Percentiles rank a stretch among this genome's conserved stretches.
These are phyloP conservation scores for Elsinoe perseae DNA, from an alignment of 2,329 filamentous ascomycete genomes.

Conservation along the genomic window DNA sequence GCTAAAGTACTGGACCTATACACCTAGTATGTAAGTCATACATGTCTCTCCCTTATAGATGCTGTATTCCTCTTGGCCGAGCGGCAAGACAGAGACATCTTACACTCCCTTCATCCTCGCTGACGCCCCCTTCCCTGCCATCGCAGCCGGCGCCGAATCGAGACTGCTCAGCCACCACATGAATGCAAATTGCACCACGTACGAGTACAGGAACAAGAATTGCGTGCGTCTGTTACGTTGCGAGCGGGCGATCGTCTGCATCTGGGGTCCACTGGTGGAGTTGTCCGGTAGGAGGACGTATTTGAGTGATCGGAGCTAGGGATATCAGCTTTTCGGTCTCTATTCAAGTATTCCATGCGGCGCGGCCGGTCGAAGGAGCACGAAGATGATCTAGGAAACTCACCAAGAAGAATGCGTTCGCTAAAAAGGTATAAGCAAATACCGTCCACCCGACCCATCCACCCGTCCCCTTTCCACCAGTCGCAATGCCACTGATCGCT, in stretches of 20 bases:
- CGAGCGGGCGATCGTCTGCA: conserved; percentile 67
- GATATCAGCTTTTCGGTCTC: neutral
- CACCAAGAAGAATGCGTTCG: conserved; percentile 93
- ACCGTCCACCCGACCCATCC: conserved; percentile 83
- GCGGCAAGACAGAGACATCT: too few species aligned
- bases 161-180: conserved; percentile 72
- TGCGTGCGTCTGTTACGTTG: conserved; percentile 84
- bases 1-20: neutral
- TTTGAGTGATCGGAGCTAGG: conserved; percentile 81
- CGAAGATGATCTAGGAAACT: conserved; percentile 29
- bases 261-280: conserved; percentile 53
- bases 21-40: neutral
- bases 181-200: conserved; percentile 85
- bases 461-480: conserved; percentile 70
- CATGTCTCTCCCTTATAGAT: too few species aligned
- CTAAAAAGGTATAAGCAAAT: conserved; percentile 85
- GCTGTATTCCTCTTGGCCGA: too few species aligned
- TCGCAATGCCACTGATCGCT: conserved; percentile 67
- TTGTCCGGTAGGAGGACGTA: conserved; percentile 84
- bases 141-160: conserved; percentile 19
- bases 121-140: conserved; percentile 1
- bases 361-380: conserved; percentile 3
- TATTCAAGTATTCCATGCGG: too few species aligned
- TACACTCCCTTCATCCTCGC: neutral
- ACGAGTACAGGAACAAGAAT: conserved; percentile 90